phyloP scores from a whole-genome alignment of 352 stramenopile genomes.

The Pythium brassicae region DNA sequence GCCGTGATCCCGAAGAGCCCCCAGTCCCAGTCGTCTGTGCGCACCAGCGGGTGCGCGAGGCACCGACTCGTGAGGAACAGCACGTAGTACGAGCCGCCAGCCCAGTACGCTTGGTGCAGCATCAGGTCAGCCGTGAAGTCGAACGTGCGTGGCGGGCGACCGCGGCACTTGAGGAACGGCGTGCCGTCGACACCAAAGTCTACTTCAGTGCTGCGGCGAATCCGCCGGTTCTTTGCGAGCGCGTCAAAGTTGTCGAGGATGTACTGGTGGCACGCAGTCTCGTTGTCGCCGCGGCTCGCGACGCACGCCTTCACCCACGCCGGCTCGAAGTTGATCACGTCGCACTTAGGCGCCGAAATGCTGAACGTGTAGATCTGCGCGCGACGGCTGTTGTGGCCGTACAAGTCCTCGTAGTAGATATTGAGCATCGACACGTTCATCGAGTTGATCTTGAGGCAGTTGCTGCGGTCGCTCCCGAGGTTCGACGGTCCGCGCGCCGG shows the following conservation, averaged over 20 bases:
- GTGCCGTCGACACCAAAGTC: slow-evolving; percentile 33
- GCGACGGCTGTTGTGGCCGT: slow-evolving; percentile 22
- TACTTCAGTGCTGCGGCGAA: slow-evolving; percentile 24
- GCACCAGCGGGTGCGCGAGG: slow-evolving; percentile 25
- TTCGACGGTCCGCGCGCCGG: slow-evolving; percentile 26
- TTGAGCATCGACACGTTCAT: slow-evolving; percentile 30
- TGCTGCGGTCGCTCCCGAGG: slow-evolving; percentile 30
- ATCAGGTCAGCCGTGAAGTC: slow-evolving; percentile 50
- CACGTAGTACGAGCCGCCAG: slow-evolving; percentile 36
- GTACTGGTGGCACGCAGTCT: slow-evolving; percentile 48
- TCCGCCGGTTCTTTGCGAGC: slow-evolving; percentile 21
- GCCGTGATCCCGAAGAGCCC: slow-evolving; percentile 38
- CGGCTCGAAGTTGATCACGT: slow-evolving; percentile 31
- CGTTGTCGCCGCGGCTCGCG: slow-evolving; percentile 19
- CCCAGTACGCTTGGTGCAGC: slow-evolving; percentile 43
- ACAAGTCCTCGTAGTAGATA: slow-evolving; percentile 37
- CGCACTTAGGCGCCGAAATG: slow-evolving; percentile 24
- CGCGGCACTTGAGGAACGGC: slow-evolving; percentile 42
- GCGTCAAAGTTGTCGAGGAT: slow-evolving; percentile 50
- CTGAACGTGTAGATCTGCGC: slow-evolving; percentile 14
- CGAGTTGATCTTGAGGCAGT: slow-evolving; percentile 30
- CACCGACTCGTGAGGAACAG: slow-evolving; percentile 49
- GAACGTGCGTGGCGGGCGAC: slow-evolving; percentile 29
- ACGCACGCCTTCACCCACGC: slow-evolving; percentile 37
- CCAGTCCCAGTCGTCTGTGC: slow-evolving; percentile 32